Percentiles rank a stretch among this genome's conserved stretches.
Evolutionary conservation across 805 yeast genomes (phyloP).

Genomic region (Tetrapisispora pingtungensis): DNA sequence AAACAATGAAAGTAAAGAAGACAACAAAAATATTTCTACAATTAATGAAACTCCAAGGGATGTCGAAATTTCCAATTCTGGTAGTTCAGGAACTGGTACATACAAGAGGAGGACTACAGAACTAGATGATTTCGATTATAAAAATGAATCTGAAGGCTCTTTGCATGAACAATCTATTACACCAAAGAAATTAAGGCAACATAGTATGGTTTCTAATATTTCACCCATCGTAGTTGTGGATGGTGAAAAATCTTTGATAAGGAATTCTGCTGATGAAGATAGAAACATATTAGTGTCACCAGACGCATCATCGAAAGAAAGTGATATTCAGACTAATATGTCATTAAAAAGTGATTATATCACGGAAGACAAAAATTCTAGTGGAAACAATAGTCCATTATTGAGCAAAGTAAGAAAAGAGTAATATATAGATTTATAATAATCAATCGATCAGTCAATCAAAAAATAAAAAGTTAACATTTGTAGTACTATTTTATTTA

Average conservation of each 20-base stretch:
- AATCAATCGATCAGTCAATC: too few species aligned
- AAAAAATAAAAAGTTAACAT: too few species aligned
- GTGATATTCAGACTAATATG: background rate
- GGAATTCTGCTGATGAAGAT: background rate
- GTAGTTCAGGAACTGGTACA: constrained; percentile 6
- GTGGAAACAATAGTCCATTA: constrained; percentile 1
- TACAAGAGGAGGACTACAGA: constrained; percentile 23
- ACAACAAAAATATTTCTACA: constrained; percentile 2
- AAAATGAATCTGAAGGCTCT: constrained; percentile 3
- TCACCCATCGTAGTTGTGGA: constrained; percentile 6
- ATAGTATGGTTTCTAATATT: constrained; percentile 4
- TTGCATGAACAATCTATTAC: constrained; percentile 7
- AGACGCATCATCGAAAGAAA: background rate
- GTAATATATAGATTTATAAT: background rate
- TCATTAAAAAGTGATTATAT: background rate
- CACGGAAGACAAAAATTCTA: background rate
- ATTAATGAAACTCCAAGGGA: constrained; percentile 1
- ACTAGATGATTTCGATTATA: constrained; percentile 21
- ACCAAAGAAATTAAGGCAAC: constrained; percentile 18
- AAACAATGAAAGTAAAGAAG: constrained; percentile 11
- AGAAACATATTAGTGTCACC: constrained; percentile 1
- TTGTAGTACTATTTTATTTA: background rate
- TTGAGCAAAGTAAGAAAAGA: constrained; percentile 2
- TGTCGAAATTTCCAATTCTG: constrained; percentile 5
- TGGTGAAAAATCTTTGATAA: background rate